A percentile compares a stretch with the other conserved stretches of the same genome.
These are phyloP conservation scores for Monosporascus sp. DNA, from an alignment of 2,329 filamentous ascomycete species.

Conservation along the genomic window DNA sequence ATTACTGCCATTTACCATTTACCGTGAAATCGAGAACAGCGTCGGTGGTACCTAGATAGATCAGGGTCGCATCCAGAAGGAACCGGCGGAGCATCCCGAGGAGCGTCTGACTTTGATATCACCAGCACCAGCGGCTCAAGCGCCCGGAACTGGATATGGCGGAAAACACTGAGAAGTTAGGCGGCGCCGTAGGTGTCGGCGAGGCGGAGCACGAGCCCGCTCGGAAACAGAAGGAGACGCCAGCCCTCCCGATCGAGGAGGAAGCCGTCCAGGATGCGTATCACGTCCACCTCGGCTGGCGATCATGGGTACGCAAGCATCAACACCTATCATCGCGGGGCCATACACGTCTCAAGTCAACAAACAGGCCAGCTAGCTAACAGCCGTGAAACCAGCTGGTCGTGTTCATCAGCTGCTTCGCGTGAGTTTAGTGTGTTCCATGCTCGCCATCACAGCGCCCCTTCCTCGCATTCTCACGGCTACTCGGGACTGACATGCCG, in stretches of 20 bases:
- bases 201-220: not conserved
- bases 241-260: constrained; percentile 21
- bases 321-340: no score
- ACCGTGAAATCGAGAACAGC: no score
- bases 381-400: constrained; percentile 20
- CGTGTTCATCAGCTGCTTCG: constrained; percentile 43
- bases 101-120: no score
- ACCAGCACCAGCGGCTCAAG: no score
- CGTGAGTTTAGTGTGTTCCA: constrained; percentile 23
- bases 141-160: not conserved
- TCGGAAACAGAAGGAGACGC: constrained; percentile 3
- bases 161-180: not conserved
- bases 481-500: not conserved
- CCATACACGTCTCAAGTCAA: not conserved
- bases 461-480: not conserved
- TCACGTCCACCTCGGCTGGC: constrained; percentile 48
- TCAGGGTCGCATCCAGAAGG: no score
- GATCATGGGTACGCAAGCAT: constrained; percentile 41
- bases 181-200: not conserved
- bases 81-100: no score
- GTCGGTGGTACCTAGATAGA: no score
- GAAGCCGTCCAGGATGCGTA: constrained; percentile 26
- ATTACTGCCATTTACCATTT: no score
- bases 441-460: not conserved
- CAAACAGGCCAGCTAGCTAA: not conserved